phyloP scores from a whole-genome alignment of 2,329 filamentous ascomycete genomes.

The Juglanconis oblonga region DNA sequence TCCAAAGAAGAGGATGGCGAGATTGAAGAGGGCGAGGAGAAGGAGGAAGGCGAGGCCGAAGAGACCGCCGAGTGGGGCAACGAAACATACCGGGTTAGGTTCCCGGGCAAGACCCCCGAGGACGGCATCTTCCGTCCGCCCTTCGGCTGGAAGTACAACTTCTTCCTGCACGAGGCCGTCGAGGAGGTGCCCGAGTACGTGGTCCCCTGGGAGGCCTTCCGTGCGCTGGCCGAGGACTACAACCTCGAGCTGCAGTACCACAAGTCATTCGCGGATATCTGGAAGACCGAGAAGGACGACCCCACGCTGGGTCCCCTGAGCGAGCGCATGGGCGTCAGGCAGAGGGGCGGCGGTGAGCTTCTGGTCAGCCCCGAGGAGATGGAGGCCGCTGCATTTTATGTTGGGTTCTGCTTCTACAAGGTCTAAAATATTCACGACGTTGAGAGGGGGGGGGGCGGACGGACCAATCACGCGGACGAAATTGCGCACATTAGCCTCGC shows the following conservation, averaged over 20 bases:
- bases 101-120: constrained; percentile 75
- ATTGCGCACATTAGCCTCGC: too few species aligned
- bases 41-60: constrained; percentile 60
- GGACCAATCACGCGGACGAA: background rate
- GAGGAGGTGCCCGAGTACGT: constrained; percentile 97
- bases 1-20: constrained; percentile 38
- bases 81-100: constrained; percentile 84
- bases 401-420: constrained; percentile 97
- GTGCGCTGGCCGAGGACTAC: constrained; percentile 91
- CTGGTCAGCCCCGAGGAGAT: constrained; percentile 82
- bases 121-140: constrained; percentile 92
- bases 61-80: constrained; percentile 85
- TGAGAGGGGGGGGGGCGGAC: too few species aligned
- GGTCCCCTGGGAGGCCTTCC: constrained; percentile 96
- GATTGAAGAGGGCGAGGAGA: constrained; percentile 42
- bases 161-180: constrained; percentile 92
- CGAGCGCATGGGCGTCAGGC: constrained; percentile 92
- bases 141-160: constrained; percentile 97
- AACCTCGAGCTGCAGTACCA: constrained; percentile 95
- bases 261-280: constrained; percentile 85
- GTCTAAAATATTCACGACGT: constrained; percentile 47
- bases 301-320: constrained; percentile 76
- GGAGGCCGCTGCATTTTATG: constrained; percentile 88
- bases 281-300: constrained; percentile 88
- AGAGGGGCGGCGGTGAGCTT: constrained; percentile 62